phyloP scores from a whole-genome alignment of 2,329 filamentous ascomycete species.

The Ophiostoma triangulosporum region DNA sequence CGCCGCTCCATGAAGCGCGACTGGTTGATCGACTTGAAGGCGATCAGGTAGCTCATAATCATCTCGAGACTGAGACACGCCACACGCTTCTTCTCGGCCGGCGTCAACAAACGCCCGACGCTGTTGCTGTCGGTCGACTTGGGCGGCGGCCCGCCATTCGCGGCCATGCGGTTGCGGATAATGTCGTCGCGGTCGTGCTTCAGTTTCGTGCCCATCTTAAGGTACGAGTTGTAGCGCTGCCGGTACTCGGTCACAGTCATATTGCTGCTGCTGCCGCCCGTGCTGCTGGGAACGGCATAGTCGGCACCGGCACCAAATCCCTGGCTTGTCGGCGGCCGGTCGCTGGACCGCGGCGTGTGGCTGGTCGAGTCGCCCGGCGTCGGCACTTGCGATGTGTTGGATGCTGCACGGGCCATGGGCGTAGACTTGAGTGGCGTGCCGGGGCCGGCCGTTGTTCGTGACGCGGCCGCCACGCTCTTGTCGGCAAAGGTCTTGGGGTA shows the following conservation, averaged over 20 bases:
- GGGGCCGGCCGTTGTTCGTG: conserved; percentile 21
- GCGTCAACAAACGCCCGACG: conserved; percentile 8
- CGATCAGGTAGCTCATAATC: conserved; percentile 38
- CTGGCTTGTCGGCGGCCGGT: conserved; percentile 25
- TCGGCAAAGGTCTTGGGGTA: conserved; percentile 24
- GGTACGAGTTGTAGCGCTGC: neutral
- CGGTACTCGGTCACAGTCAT: neutral
- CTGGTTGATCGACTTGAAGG: conserved; percentile 36
- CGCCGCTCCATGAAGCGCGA: conserved; percentile 30
- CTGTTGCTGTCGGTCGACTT: conserved; percentile 11
- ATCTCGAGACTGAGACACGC: conserved; percentile 34
- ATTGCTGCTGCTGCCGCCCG: conserved; percentile 9
- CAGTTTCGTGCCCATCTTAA: conserved; percentile 31
- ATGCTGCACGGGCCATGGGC: conserved; percentile 40
- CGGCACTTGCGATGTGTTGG: conserved; percentile 37
- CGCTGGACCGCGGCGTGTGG: conserved; percentile 27
- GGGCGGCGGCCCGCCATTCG: conserved; percentile 7
- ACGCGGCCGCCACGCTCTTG: conserved; percentile 19
- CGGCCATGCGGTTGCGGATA: conserved; percentile 15
- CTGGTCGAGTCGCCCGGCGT: conserved; percentile 35
- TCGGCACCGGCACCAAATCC: conserved; percentile 16
- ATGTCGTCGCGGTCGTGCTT: conserved; percentile 42
- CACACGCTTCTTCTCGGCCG: conserved; percentile 27
- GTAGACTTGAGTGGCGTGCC: conserved; percentile 38
- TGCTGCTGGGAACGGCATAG: conserved; percentile 24